Percentiles rank a stretch among this genome's conserved stretches.
Evolutionary conservation across 306 rosid genomes (phyloP).

Genomic region (Inga laurina): DNA sequence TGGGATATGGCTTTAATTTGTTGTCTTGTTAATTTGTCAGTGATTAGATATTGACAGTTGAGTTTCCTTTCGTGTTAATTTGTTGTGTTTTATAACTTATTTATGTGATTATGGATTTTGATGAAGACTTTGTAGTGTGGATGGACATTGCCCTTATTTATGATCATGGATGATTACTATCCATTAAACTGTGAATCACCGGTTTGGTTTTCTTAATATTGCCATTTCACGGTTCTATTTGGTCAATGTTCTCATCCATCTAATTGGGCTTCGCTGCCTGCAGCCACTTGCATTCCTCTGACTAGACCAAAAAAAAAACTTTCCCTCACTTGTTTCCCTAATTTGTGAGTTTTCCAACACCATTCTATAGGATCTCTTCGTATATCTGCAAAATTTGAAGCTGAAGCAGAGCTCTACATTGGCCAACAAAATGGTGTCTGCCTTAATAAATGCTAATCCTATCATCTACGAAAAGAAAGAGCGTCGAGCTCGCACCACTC

Average conservation of each 20-base stretch:
- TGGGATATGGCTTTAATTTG: neutral
- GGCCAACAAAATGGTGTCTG: constrained; percentile 60
- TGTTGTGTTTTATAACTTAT: neutral
- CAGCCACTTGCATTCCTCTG: neutral
- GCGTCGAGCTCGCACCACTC: constrained; percentile 58
- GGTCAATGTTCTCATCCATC: neutral
- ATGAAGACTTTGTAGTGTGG: neutral
- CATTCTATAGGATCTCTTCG: neutral
- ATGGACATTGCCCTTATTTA: neutral
- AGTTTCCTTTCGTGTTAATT: neutral
- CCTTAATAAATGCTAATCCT: constrained; percentile 83
- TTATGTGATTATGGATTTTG: neutral
- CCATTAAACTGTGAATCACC: neutral
- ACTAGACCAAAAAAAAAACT: neutral
- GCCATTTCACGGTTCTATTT: neutral
- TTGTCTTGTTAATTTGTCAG: neutral
- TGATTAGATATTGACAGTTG: neutral
- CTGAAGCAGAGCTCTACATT: constrained; percentile 5
- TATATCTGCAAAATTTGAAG: neutral
- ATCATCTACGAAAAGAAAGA: constrained; percentile 78
- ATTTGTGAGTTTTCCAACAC: neutral
- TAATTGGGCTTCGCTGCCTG: neutral
- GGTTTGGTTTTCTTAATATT: neutral
- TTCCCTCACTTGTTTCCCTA: neutral
- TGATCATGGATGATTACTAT: neutral